phyloP scores from a whole-genome alignment of 2,329 filamentous ascomycete species.

The Cryphonectria parasitica region DNA sequence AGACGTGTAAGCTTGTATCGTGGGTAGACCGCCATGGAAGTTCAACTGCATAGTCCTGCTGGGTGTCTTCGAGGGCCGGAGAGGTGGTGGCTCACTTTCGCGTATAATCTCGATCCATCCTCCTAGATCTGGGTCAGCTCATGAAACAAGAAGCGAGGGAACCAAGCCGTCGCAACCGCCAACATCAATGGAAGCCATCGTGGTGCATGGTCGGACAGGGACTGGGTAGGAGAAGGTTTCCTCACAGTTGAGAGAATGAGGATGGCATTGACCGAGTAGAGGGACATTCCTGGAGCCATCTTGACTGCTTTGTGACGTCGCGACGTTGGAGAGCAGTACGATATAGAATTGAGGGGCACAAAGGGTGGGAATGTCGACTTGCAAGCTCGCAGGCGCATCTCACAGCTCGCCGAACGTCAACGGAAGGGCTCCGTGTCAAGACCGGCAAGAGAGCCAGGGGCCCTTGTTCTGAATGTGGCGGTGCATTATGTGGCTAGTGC shows the following conservation, averaged over 20 bases:
- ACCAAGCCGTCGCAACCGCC: background rate
- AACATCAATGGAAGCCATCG: background rate
- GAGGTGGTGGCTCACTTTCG: conserved; percentile 44
- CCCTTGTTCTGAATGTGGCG: conserved; percentile 2
- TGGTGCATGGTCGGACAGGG: background rate
- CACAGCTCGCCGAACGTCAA: conserved; percentile 22
- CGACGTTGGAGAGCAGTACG: conserved; percentile 4
- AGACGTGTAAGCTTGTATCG: conserved; percentile 22
- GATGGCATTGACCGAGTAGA: conserved; percentile 77
- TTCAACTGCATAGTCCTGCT: background rate
- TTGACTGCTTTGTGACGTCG: conserved; percentile 30
- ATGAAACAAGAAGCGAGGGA: background rate
- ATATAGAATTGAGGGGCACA: conserved; percentile 4
- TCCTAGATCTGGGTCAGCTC: conserved; percentile 18
- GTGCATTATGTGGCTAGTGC: conserved; percentile 7
- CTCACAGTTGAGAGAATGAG: conserved; percentile 38
- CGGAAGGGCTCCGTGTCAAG: conserved; percentile 29
- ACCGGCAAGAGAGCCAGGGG: conserved; percentile 20
- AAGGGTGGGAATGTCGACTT: conserved; percentile 16
- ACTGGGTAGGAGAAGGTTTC: background rate
- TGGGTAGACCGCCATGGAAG: background rate
- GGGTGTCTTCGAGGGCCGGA: conserved; percentile 58
- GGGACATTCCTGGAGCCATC: conserved; percentile 78
- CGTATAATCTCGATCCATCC: conserved; percentile 29
- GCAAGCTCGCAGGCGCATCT: conserved; percentile 14